Evolutionary conservation across 1,284 basidiomycete species (phyloP), one percentile per base, ranked within the genome.

Genomic region (Cryptococcus jaspeensis): DNA sequence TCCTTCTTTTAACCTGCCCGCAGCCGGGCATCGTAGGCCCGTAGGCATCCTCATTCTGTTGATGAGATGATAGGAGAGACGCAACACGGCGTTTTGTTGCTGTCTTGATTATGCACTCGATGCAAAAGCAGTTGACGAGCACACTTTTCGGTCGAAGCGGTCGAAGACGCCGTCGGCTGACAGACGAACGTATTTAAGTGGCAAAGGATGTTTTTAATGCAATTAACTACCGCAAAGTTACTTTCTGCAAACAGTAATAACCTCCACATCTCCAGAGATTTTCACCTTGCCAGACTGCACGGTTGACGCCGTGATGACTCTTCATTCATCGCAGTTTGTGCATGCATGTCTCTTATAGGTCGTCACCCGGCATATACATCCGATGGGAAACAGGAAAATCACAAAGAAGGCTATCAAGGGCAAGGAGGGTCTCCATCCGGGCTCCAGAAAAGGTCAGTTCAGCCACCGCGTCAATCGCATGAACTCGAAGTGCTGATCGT

Each of bases 341-440:
- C n/a, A n/a, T 39, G 11, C 38, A 39, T 39, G 38, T n/a, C 38
- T n/a, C 11, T 39, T n/a, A 39, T 39, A 11, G 11, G n/a, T n/a
- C n/a, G n/a, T n/a, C n/a, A n/a, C n/a, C n/a, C n/a, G 22, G 28
- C 42, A 37, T 22, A 44, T 28, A 25, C 47, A 42, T 37, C 38
- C 75, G 70, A 69, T 71, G 32, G 72, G 71, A 60, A 79, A 78
- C 63, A 69, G 73, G 52, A 66, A 64, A 53, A 55, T 72, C 28
- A 79, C 77, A 6, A 71, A 69, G 52, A 78, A 79, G 65, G 72
- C 75, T 38, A 73, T 79, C 64, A 76, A 74, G 61, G 73, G 77
- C 8, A 74, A 73, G 57, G 75, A 75, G 28, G 67, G 67, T 11
- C 62, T 77, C 22, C 77, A 78, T 59, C 77, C 77, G 2, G 73